phyloP scores from a whole-genome alignment of 306 rosid species.

The Sophora flavescens region DNA sequence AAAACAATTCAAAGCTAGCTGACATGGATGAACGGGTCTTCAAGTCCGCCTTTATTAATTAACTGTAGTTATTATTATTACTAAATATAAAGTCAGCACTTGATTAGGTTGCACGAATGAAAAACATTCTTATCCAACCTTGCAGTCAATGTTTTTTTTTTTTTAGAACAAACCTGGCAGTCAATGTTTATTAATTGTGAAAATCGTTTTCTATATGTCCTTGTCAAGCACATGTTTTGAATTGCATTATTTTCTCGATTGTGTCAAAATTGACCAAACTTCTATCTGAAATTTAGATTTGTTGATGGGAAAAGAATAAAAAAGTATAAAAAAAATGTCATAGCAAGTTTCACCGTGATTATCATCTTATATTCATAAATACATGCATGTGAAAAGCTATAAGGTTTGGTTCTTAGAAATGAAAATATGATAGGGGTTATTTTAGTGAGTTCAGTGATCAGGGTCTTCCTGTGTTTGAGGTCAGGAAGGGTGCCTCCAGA shows the following conservation, averaged over 20 bases:
- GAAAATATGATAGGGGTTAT: no score
- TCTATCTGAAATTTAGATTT: background rate
- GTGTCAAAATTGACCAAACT: background rate
- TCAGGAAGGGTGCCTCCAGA: no score
- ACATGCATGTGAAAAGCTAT: no score
- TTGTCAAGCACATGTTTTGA: slow-evolving; percentile 36
- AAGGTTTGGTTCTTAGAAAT: no score
- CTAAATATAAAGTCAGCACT: background rate
- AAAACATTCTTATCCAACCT: background rate
- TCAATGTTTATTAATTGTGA: background rate
- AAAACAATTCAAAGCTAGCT: background rate
- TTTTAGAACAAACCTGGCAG: background rate
- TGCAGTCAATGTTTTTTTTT: no score
- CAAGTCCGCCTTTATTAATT: background rate
- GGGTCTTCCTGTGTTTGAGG: no score
- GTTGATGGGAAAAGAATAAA: background rate
- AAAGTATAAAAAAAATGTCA: background rate
- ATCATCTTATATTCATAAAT: background rate
- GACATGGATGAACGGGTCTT: background rate
- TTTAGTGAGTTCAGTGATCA: no score
- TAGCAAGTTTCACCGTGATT: background rate
- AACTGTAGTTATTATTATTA: background rate
- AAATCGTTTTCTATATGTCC: background rate
- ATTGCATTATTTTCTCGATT: background rate
- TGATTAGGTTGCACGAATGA: slow-evolving; percentile 1